Percentiles rank a stretch among this genome's conserved stretches.
phyloP scores from a whole-genome alignment of 495 filamentous ascomycete genomes.

The Penicillium angulare region DNA sequence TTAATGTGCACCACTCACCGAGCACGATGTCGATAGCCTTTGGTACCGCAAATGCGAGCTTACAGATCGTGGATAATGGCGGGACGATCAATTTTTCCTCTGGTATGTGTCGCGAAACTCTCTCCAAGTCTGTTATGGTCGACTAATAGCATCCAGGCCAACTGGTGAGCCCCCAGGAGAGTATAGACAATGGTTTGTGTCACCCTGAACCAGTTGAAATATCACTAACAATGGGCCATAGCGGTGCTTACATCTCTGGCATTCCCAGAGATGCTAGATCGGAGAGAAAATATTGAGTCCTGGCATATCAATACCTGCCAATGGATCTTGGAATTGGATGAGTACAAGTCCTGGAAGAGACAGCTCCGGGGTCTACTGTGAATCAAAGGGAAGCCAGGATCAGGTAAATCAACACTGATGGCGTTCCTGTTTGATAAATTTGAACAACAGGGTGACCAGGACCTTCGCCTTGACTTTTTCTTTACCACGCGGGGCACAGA shows the following conservation, averaged over 20 bases:
- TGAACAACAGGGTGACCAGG: neutral
- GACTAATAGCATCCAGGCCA: conserved; percentile 3
- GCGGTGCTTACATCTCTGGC: conserved; percentile 9
- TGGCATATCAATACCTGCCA: conserved; percentile 32
- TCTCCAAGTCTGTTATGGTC: neutral
- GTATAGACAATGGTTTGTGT: conserved; percentile 4
- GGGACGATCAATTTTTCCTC: conserved; percentile 3
- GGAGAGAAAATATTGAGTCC: conserved; percentile 14
- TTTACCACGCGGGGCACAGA: conserved; percentile 14
- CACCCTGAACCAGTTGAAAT: neutral
- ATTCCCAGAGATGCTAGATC: conserved; percentile 13
- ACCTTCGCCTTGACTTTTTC: conserved; percentile 13
- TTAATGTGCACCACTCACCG: neutral
- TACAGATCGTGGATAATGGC: neutral
- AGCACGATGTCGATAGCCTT: conserved; percentile 4
- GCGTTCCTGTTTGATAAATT: conserved; percentile 15
- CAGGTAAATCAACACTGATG: conserved; percentile 49
- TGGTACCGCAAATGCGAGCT: neutral
- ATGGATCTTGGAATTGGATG: conserved; percentile 36
- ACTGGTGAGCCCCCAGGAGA: neutral
- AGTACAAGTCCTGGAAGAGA: conserved; percentile 35
- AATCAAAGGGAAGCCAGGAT: conserved; percentile 51
- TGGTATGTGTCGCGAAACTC: neutral
- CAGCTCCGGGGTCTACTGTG: conserved; percentile 32
- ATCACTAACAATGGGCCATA: neutral